Evolutionary conservation across 495 filamentous ascomycete species (phyloP).

Genomic region (Aspergillus affinis): DNA sequence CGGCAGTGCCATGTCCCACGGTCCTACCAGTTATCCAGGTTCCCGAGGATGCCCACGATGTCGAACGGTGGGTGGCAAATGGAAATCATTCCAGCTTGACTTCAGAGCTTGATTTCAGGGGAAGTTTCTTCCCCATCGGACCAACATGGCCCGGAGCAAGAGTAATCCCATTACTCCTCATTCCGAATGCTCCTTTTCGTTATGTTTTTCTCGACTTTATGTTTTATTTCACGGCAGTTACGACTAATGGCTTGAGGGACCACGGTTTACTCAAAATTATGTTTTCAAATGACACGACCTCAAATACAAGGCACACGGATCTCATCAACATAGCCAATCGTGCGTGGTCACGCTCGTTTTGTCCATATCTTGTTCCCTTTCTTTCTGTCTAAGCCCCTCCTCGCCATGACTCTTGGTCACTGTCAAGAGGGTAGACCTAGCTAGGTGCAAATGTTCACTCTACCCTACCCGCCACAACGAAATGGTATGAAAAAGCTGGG

Average conservation of each 20-base stretch:
- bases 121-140: no score
- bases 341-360: not conserved
- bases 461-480: conserved; percentile 1
- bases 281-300: conserved; percentile 18
- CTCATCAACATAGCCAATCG: not conserved
- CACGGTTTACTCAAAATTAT: conserved; percentile 18
- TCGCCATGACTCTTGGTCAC: not conserved
- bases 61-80: conserved; percentile 48
- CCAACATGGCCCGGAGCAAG: no score
- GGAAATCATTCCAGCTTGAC: conserved; percentile 56
- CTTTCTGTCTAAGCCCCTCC: not conserved
- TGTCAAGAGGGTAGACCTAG: not conserved
- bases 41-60: conserved; percentile 53
- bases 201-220: not conserved
- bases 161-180: not conserved
- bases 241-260: conserved; percentile 35
- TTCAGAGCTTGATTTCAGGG: conserved; percentile 30
- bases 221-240: conserved; percentile 40
- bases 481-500: conserved; percentile 21
- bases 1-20: conserved; percentile 37
- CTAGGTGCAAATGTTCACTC: not conserved
- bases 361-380: not conserved
- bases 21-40: conserved; percentile 42
- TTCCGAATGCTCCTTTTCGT: not conserved
- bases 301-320: conserved; percentile 4